A percentile compares a stretch with the other conserved stretches of the same genome.
Evolutionary conservation across 768 basidiomycete genomes (phyloP).

Genomic region (Lyophyllum decastes): DNA sequence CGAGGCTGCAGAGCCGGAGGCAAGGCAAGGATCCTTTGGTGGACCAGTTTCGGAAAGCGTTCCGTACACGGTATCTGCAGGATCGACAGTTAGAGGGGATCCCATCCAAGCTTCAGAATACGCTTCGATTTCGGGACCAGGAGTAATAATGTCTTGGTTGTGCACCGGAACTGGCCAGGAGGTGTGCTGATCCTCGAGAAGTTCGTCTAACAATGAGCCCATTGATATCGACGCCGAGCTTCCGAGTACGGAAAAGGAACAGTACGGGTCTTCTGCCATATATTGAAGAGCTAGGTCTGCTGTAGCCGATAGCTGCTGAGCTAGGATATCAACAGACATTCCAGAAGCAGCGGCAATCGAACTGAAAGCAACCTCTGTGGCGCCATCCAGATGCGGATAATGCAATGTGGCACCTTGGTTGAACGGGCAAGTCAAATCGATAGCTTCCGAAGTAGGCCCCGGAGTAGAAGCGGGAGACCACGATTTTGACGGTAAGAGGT

Average conservation of each 20-base stretch:
- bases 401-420: neutral
- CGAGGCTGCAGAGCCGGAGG: constrained; percentile 2
- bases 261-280: constrained; percentile 15
- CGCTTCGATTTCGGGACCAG: constrained; percentile 35
- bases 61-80: constrained; percentile 34
- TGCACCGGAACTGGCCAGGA: constrained; percentile 7
- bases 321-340: constrained; percentile 32
- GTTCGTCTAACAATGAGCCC: constrained; percentile 6
- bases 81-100: constrained; percentile 34
- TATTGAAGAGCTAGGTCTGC: constrained; percentile 33
- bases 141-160: constrained; percentile 4
- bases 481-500: constrained; percentile 7
- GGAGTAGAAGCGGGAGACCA: constrained; percentile 14
- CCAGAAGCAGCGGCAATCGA: constrained; percentile 31
- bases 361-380: constrained; percentile 21
- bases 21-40: neutral
- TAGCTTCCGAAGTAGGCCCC: neutral
- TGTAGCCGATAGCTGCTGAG: constrained; percentile 35
- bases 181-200: neutral
- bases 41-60: neutral
- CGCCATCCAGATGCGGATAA: constrained; percentile 9
- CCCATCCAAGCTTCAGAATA: constrained; percentile 20
- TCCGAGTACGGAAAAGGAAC: neutral
- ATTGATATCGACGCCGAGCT: neutral
- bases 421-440: neutral